phyloP scores from a whole-genome alignment of 75 land plant species.

The Selaginella tamariscina region DNA sequence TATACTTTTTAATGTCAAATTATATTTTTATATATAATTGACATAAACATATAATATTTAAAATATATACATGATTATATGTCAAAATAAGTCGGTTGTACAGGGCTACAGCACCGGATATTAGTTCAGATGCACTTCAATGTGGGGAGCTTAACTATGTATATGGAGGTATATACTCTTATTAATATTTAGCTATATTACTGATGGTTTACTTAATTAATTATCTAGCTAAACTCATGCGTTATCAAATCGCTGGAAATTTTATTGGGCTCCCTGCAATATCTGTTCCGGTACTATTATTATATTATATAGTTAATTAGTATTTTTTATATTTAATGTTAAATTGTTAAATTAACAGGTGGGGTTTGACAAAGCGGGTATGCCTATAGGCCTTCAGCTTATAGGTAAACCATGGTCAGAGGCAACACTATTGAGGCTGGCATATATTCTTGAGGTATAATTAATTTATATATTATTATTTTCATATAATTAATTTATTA shows the following conservation, averaged over 20 bases:
- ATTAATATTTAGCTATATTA: neutral
- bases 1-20: no score
- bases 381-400: conserved; percentile 92
- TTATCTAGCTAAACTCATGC: conserved; percentile 57
- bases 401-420: conserved; percentile 90
- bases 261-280: conserved; percentile 81
- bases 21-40: no score
- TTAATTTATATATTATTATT: no score
- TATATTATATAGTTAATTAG: no score
- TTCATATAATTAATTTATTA: no score
- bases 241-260: conserved; percentile 63
- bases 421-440: conserved; percentile 58
- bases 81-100: no score
- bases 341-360: conserved; percentile 28
- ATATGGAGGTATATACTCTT: conserved; percentile 50
- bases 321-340: no score
- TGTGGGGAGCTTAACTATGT: conserved; percentile 77
- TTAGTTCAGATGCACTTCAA: conserved; percentile 35
- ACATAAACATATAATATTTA: no score
- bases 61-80: no score
- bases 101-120: conserved; percentile 62
- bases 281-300: conserved; percentile 56
- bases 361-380: conserved; percentile 60
- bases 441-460: conserved; percentile 63
- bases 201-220: neutral